Percentiles rank a stretch among this genome's conserved stretches.
Evolutionary conservation across 768 basidiomycete genomes (phyloP).

Genomic region (Leucocoprinus sp.): DNA sequence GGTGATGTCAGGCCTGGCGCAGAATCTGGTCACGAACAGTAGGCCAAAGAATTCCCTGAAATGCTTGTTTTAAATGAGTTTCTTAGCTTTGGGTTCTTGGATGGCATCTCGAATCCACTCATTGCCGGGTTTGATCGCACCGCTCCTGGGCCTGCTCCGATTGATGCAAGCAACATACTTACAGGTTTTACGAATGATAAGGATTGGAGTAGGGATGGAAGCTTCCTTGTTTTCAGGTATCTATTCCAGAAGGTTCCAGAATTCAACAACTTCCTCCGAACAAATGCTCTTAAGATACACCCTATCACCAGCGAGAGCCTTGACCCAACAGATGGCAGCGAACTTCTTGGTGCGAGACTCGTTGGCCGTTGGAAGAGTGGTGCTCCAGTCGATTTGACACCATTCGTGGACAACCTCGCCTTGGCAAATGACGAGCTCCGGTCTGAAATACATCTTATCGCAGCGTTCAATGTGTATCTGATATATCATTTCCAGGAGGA

Average conservation of each 20-base stretch:
- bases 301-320: conserved; percentile 26
- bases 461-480: conserved; percentile 2
- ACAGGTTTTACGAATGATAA: conserved; percentile 26
- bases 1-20: conserved; percentile 38
- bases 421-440: conserved; percentile 28
- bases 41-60: conserved; percentile 12
- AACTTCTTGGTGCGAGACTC: conserved; percentile 43
- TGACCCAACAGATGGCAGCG: conserved; percentile 31
- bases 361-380: conserved; percentile 52
- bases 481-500: conserved; percentile 22
- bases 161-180: conserved; percentile 36
- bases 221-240: conserved; percentile 44
- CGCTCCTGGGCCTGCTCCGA: conserved; percentile 28
- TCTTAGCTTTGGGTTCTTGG: conserved; percentile 41
- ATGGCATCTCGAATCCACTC: conserved; percentile 45
- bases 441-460: conserved; percentile 14
- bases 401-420: conserved; percentile 32
- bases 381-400: conserved; percentile 38
- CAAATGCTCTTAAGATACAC: conserved; percentile 29
- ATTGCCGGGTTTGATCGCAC: conserved; percentile 31
- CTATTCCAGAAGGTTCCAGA: conserved; percentile 46
- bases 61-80: background rate
- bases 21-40: conserved; percentile 40
- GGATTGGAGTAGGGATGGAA: conserved; percentile 40
- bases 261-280: conserved; percentile 36